phyloP scores from a whole-genome alignment of 352 stramenopile genomes.

The Peronosclerospora sorghi region DNA sequence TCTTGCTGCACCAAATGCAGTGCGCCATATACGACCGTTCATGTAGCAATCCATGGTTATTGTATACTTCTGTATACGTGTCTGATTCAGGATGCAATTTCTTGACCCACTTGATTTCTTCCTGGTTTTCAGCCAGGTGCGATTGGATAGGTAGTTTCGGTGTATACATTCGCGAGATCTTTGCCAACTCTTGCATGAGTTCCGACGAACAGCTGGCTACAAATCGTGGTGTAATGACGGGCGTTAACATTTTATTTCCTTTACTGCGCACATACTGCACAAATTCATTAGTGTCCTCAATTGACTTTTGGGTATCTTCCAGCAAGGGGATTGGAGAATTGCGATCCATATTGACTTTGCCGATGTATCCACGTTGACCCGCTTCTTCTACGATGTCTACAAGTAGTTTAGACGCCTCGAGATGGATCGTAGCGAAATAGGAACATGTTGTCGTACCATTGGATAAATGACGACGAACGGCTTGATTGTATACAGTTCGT shows the following conservation, averaged over 20 bases:
- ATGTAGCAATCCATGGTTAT: constrained; percentile 81
- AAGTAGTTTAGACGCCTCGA: constrained; percentile 14
- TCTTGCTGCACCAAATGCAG: constrained; percentile 79
- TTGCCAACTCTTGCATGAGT: constrained; percentile 73
- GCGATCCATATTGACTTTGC: constrained; percentile 95
- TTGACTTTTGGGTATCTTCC: constrained; percentile 79
- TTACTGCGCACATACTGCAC: constrained; percentile 78
- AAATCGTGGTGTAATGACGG: constrained; percentile 90
- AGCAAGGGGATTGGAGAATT: constrained; percentile 74
- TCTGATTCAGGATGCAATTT: constrained; percentile 70
- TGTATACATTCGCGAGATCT: constrained; percentile 69
- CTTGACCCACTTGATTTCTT: constrained; percentile 83
- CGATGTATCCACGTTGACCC: constrained; percentile 86
- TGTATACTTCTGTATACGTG: constrained; percentile 74
- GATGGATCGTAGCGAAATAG: constrained; percentile 90
- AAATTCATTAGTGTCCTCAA: constrained; percentile 80
- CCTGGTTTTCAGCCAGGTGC: constrained; percentile 85
- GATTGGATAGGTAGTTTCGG: constrained; percentile 81
- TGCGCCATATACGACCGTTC: constrained; percentile 91
- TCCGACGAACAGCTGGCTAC: constrained; percentile 80
- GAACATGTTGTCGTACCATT: constrained; percentile 90
- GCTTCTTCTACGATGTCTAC: constrained; percentile 13
- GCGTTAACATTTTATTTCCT: constrained; percentile 65
- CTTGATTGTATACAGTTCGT: constrained; percentile 75
- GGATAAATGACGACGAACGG: constrained; percentile 76